Conservation (phyloP, 345 rosid species). For the Populus nigra region DNA sequence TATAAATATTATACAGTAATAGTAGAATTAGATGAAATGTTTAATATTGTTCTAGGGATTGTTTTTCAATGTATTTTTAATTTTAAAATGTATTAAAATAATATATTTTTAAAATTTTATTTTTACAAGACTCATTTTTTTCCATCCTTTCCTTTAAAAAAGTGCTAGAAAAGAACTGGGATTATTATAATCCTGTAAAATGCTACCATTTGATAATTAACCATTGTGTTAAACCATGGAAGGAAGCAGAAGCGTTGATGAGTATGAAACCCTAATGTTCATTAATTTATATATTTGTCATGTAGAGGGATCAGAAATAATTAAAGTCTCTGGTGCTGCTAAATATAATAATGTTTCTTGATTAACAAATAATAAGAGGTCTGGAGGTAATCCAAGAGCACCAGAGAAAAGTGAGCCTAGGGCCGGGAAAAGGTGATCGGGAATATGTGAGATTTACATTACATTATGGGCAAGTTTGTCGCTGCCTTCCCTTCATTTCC, state of each 20-base stretch:
- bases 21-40: too few species aligned
- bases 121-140: too few species aligned
- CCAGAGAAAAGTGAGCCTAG: not conserved
- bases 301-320: not conserved
- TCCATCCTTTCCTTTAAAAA: too few species aligned
- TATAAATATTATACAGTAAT: too few species aligned
- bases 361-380: not conserved
- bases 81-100: too few species aligned
- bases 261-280: not conserved
- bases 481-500: not conserved
- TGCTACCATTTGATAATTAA: not conserved
- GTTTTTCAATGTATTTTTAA: too few species aligned
- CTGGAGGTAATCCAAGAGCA: not conserved
- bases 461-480: not conserved
- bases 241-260: not conserved
- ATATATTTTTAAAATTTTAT: too few species aligned
- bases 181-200: too few species aligned
- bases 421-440: not conserved
- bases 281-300: not conserved
- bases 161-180: too few species aligned
- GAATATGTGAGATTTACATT: not conserved
- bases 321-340: not conserved
- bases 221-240: not conserved
- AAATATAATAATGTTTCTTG: not conserved
- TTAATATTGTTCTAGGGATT: fast-evolving